Evolutionary conservation across 352 stramenopile species (phyloP).

Genomic region (Halophytophthora batemanensis): DNA sequence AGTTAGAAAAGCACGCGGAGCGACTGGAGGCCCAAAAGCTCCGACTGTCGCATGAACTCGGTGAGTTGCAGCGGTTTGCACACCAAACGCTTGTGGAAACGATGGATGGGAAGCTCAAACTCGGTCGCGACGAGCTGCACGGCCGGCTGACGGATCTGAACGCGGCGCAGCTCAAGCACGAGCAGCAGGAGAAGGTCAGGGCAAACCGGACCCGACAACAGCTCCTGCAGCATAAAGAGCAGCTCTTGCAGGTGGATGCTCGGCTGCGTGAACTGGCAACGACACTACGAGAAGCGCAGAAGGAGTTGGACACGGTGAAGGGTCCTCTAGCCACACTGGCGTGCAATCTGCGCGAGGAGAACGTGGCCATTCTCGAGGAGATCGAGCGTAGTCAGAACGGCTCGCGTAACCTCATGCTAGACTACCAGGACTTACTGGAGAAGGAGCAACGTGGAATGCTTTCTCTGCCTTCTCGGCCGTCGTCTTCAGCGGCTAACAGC

Average conservation of each 20-base stretch:
- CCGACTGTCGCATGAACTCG: slow-evolving; percentile 27
- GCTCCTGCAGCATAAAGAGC: slow-evolving; percentile 34
- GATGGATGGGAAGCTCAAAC: slow-evolving; percentile 37
- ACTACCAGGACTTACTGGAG: slow-evolving; percentile 59
- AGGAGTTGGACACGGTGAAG: slow-evolving; percentile 46
- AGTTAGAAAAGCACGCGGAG: slow-evolving; percentile 22
- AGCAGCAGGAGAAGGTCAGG: slow-evolving; percentile 27
- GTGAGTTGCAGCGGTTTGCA: slow-evolving; percentile 45
- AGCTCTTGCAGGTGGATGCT: slow-evolving; percentile 30
- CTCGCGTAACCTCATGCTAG: slow-evolving; percentile 60
- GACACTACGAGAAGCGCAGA: slow-evolving; percentile 24
- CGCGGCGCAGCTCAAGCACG: slow-evolving; percentile 16
- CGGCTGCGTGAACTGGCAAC: slow-evolving; percentile 26
- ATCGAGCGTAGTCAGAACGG: slow-evolving; percentile 69
- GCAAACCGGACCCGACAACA: slow-evolving; percentile 30
- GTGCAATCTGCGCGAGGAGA: slow-evolving; percentile 67
- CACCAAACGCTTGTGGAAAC: slow-evolving; percentile 30
- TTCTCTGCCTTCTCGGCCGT: slow-evolving; percentile 27
- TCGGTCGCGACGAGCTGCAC: slow-evolving; percentile 19
- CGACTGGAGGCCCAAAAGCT: slow-evolving; percentile 26
- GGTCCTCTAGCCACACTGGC: slow-evolving; percentile 51
- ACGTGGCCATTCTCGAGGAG: slow-evolving; percentile 58
- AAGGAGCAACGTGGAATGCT: slow-evolving; percentile 29
- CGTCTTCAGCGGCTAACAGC: slow-evolving; percentile 21
- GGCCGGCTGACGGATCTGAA: slow-evolving; percentile 21